phyloP scores from a whole-genome alignment of 108 stramenopile species.

The Fragilaria crotonensis region DNA sequence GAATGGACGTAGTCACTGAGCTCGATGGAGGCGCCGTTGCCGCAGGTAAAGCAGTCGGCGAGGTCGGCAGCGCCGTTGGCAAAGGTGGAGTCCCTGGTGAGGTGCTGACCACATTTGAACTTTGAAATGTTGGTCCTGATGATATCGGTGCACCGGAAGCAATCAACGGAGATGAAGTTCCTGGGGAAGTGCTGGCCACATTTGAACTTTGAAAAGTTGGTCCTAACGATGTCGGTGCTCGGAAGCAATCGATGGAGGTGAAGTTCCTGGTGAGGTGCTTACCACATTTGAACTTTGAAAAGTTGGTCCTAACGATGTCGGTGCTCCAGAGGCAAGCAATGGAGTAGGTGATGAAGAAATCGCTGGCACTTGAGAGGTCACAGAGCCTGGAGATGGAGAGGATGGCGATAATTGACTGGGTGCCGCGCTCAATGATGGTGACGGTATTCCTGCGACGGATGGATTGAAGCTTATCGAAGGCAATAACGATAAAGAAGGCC shows the following conservation, averaged over 20 bases:
- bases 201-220: no score
- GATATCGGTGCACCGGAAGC: neutral
- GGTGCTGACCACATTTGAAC: no score
- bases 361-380: neutral
- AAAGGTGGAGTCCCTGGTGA: no score
- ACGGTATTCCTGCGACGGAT: neutral
- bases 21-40: no score
- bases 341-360: neutral
- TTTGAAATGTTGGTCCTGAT: neutral
- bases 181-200: no score
- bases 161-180: neutral
- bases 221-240: neutral
- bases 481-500: no score
- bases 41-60: neutral
- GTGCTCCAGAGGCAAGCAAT: neutral
- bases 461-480: no score
- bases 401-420: neutral
- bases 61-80: neutral
- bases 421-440: neutral
- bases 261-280: no score
- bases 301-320: no score
- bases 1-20: no score
- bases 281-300: no score
- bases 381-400: neutral
- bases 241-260: neutral